phyloP scores from a whole-genome alignment of 768 basidiomycete species.

The Lentinula boryana region DNA sequence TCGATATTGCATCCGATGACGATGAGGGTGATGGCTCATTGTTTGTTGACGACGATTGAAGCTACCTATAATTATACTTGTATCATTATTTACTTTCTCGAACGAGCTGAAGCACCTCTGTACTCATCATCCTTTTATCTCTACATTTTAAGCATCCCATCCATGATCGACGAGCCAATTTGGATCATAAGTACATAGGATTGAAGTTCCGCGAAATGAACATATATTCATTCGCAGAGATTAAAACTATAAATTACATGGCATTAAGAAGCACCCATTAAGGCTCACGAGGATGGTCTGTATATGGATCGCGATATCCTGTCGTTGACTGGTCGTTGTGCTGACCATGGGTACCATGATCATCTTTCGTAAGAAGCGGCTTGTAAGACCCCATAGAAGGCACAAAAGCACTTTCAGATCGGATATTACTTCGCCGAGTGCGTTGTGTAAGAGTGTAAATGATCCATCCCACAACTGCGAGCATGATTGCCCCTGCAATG shows the following conservation, averaged over 20 bases:
- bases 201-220: too few relatives aligned
- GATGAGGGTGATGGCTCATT: constrained; percentile 41
- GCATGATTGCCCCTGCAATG: not conserved
- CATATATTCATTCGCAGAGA: too few relatives aligned
- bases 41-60: constrained; percentile 37
- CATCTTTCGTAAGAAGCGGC: not conserved
- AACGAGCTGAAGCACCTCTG: too few relatives aligned
- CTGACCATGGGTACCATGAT: not conserved
- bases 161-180: too few relatives aligned
- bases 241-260: too few relatives aligned
- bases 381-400: not conserved
- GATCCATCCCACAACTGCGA: not conserved
- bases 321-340: not conserved
- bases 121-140: too few relatives aligned
- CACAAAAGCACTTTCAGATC: not conserved
- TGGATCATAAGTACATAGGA: too few relatives aligned
- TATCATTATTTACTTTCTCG: not conserved
- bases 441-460: not conserved
- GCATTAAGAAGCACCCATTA: too few relatives aligned
- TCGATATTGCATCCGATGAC: constrained; percentile 51
- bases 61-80: not conserved
- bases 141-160: too few relatives aligned
- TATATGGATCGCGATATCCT: not conserved
- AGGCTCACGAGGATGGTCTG: not conserved
- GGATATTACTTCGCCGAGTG: constrained; percentile 1